A percentile compares a stretch with the other conserved stretches of the same genome.
Conservation (phyloP, 73 alveolate species). For the Paramecium bursaria region DNA sequence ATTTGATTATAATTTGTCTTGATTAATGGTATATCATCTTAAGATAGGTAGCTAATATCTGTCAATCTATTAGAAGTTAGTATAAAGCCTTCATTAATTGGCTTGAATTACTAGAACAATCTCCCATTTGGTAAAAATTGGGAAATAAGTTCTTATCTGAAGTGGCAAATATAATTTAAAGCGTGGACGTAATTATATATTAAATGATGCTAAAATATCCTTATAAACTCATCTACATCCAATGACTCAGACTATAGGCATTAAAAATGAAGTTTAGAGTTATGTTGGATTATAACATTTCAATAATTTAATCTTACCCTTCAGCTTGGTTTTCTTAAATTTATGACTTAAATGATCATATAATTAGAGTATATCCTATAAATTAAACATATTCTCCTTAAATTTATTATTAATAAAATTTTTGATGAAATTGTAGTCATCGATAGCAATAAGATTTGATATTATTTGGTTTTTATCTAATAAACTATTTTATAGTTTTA, state of each 20-base stretch:
- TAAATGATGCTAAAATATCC: background rate
- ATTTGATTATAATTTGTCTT: slow-evolving; percentile 1
- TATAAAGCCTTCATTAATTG: background rate
- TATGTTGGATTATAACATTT: slow-evolving; percentile 36
- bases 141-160: background rate
- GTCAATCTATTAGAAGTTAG: background rate
- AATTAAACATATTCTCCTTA: background rate
- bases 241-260: slow-evolving; percentile 13
- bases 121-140: slow-evolving; percentile 17
- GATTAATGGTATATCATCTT: background rate
- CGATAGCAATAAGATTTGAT: background rate
- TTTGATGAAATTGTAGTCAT: slow-evolving; percentile 17
- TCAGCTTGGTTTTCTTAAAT: background rate
- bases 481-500: background rate
- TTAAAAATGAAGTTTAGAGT: slow-evolving; percentile 3
- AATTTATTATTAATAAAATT: background rate
- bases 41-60: slow-evolving; percentile 1
- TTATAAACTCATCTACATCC: background rate
- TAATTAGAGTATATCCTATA: background rate
- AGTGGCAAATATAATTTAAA: background rate
- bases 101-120: background rate
- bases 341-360: background rate
- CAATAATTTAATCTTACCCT: slow-evolving; percentile 9
- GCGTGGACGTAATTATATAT: slow-evolving; percentile 34
- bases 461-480: background rate